Percentiles rank a stretch among this genome's conserved stretches.
phyloP scores from a whole-genome alignment of 2,329 filamentous ascomycete genomes.

The Paramyrothecium roridum region DNA sequence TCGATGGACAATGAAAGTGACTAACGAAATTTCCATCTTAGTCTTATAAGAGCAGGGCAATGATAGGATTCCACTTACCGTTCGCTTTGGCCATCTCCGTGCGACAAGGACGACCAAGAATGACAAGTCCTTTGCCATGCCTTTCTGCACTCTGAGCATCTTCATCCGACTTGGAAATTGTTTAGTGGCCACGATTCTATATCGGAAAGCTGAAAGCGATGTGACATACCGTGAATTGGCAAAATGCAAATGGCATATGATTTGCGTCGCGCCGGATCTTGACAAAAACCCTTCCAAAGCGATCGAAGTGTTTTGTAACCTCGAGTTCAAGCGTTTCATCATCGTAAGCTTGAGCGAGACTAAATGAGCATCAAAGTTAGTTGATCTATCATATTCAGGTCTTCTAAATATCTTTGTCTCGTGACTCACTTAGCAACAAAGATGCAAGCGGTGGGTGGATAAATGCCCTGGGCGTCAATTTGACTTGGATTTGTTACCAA shows the following conservation, averaged over 20 bases:
- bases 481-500: constrained; percentile 2
- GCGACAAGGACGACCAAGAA: constrained; percentile 56
- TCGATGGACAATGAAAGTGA: constrained; percentile 45
- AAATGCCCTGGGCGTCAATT: constrained; percentile 49
- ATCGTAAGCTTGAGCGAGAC: constrained; percentile 46
- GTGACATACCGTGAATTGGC: constrained; percentile 56
- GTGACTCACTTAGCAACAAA: constrained; percentile 63
- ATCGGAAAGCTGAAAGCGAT: neutral
- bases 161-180: constrained; percentile 17
- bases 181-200: constrained; percentile 15
- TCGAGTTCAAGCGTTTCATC: constrained; percentile 50
- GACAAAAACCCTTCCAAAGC: constrained; percentile 55
- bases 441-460: constrained; percentile 54
- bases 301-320: constrained; percentile 49
- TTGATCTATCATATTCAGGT: constrained; percentile 7
- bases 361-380: constrained; percentile 18
- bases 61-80: constrained; percentile 39
- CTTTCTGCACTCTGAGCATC: constrained; percentile 47
- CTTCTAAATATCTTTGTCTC: neutral
- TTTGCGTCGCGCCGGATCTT: constrained; percentile 59
- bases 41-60: neutral
- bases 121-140: constrained; percentile 42
- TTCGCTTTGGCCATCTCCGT: constrained; percentile 59
- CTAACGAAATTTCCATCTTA: constrained; percentile 23
- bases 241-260: constrained; percentile 63